A percentile compares a stretch with the other conserved stretches of the same genome.
These are phyloP conservation scores for Dunaliella primolecta DNA, from an alignment of 139 green algal genomes.

Conservation along the genomic window DNA sequence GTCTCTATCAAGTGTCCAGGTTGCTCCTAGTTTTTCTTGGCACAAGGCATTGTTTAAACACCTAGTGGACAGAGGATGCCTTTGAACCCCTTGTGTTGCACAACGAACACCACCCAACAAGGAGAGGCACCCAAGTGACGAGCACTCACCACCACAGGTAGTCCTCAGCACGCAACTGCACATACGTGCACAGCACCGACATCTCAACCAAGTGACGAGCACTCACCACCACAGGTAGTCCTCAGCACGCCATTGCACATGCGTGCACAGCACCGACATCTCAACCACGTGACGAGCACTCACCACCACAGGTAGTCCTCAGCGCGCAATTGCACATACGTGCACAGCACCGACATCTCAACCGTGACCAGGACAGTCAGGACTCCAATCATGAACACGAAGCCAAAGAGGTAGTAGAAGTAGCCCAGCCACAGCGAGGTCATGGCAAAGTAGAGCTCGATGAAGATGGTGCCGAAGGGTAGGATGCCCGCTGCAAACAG, in stretches of 20 bases:
- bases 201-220: constrained; percentile 84
- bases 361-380: constrained; percentile 84
- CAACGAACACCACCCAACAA: too few species aligned
- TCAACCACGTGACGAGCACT: constrained; percentile 77
- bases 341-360: constrained; percentile 83
- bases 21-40: too few species aligned
- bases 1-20: too few species aligned
- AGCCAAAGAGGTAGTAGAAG: constrained; percentile 96
- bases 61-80: too few species aligned
- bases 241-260: constrained; percentile 87
- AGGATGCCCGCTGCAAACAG: constrained; percentile 75
- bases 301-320: constrained; percentile 94
- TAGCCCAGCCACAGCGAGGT: constrained; percentile 84
- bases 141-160: constrained; percentile 87
- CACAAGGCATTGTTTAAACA: too few species aligned
- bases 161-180: constrained; percentile 91
- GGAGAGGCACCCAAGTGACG: too few species aligned
- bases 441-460: constrained; percentile 97
- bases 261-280: constrained; percentile 80
- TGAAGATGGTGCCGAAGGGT: constrained; percentile 94
- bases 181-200: constrained; percentile 77
- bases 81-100: too few species aligned
- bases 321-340: constrained; percentile 86
- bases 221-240: constrained; percentile 83
- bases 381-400: constrained; percentile 81